Evolutionary conservation across 768 basidiomycete species (phyloP).

Genomic region (Myochromella boudieri): DNA sequence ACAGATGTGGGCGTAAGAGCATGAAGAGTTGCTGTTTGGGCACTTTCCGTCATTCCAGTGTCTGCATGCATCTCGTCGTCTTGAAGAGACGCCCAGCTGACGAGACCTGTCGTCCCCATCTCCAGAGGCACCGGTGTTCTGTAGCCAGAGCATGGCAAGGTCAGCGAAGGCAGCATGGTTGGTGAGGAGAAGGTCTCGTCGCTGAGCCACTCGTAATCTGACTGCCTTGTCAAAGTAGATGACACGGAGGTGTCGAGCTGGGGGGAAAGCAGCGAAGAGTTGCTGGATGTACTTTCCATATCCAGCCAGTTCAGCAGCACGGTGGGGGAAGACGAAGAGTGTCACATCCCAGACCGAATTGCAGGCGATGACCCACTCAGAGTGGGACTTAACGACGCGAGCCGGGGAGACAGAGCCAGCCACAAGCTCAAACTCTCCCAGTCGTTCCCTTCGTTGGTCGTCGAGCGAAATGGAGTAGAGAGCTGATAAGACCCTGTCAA

Average conservation of each 20-base stretch:
- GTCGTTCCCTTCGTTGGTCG: background rate
- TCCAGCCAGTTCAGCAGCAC: conserved; percentile 16
- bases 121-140: conserved; percentile 1
- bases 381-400: conserved; percentile 10
- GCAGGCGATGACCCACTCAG: conserved; percentile 27
- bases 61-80: conserved; percentile 11
- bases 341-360: conserved; percentile 11
- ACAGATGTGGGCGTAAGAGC: conserved; percentile 19
- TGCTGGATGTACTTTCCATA: conserved; percentile 21
- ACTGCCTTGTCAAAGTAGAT: conserved; percentile 27
- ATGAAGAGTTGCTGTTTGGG: conserved; percentile 11
- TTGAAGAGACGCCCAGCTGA: background rate
- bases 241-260: conserved; percentile 15
- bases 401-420: conserved; percentile 5
- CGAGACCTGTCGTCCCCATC: background rate
- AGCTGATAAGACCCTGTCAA: conserved; percentile 25
- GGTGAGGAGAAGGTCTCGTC: conserved; percentile 11
- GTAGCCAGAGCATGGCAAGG: conserved; percentile 16
- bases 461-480: conserved; percentile 15
- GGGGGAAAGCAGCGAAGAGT: conserved; percentile 12
- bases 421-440: conserved; percentile 3
- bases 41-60: conserved; percentile 16
- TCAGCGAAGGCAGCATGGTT: conserved; percentile 14
- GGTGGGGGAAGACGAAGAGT: too few relatives aligned
- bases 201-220: conserved; percentile 5